These are phyloP conservation scores for Stachybotrys echinatus DNA, from an alignment of 2,329 filamentous ascomycete species.

Conservation along the genomic window DNA sequence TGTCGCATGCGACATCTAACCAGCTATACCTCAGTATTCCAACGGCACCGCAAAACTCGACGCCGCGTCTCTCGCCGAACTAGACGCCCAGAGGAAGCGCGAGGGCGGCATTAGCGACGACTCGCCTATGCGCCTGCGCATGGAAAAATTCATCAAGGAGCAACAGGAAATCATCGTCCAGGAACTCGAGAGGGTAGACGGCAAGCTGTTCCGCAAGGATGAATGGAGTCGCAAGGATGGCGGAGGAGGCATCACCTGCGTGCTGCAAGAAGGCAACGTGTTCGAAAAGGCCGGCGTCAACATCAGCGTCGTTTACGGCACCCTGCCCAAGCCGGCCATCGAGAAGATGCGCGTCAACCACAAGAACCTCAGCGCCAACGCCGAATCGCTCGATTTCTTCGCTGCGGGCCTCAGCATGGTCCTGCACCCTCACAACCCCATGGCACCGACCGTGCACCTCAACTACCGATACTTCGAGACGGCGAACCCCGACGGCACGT, in stretches of 20 bases:
- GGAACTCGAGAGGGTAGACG: slow-evolving; percentile 79
- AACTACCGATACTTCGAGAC: slow-evolving; percentile 99
- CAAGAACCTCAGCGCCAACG: slow-evolving; percentile 74
- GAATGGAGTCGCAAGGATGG: slow-evolving; percentile 84
- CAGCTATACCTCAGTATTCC: slow-evolving; percentile 26
- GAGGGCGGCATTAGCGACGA: slow-evolving; percentile 60
- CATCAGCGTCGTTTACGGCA: slow-evolving; percentile 90
- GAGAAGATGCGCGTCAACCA: slow-evolving; percentile 92
- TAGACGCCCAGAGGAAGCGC: slow-evolving; percentile 75
- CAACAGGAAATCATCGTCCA: slow-evolving; percentile 85
- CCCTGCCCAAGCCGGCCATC: slow-evolving; percentile 80
- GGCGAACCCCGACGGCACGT: slow-evolving; percentile 72
- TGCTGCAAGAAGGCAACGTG: slow-evolving; percentile 91
- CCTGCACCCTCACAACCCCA: slow-evolving; percentile 88
- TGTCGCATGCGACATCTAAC: no score
- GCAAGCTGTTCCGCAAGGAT: slow-evolving; percentile 74
- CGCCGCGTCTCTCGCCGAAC: slow-evolving; percentile 70
- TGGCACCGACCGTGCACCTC: slow-evolving; percentile 94
- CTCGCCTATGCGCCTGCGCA: slow-evolving; percentile 94
- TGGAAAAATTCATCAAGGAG: slow-evolving; percentile 94
- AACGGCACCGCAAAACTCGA: slow-evolving; percentile 47
- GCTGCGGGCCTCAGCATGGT: slow-evolving; percentile 91
- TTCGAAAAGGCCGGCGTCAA: slow-evolving; percentile 98
- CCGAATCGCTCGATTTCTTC: slow-evolving; percentile 89
- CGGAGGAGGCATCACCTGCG: slow-evolving; percentile 89